A percentile compares a stretch with the other conserved stretches of the same genome.
phyloP scores from a whole-genome alignment of 2,329 filamentous ascomycete genomes.

The Aureobasidium zeae region DNA sequence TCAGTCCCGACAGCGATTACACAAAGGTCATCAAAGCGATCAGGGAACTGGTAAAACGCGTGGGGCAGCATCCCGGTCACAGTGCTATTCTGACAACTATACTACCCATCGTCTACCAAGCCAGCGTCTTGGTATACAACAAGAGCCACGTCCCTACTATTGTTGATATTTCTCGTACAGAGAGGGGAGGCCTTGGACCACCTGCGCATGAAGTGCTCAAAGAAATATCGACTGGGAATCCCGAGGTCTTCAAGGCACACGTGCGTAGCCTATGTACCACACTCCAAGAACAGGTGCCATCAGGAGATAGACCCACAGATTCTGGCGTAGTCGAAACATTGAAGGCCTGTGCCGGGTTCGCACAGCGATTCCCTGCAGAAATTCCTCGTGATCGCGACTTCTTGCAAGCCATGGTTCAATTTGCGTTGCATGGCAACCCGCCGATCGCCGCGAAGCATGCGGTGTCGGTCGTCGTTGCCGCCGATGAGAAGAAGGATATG shows the following conservation, averaged over 20 bases:
- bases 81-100: conserved; percentile 67
- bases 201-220: conserved; percentile 83
- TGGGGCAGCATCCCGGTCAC: conserved; percentile 57
- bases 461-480: conserved; percentile 76
- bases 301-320: conserved; percentile 57
- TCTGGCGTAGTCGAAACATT: conserved; percentile 74
- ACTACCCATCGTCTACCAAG: conserved; percentile 71
- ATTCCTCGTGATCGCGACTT: conserved; percentile 76
- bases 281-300: conserved; percentile 71
- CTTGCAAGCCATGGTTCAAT: conserved; percentile 68
- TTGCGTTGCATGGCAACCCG: conserved; percentile 72
- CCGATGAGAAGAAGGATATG: conserved; percentile 68
- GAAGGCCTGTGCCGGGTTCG: conserved; percentile 88
- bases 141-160: conserved; percentile 86
- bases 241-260: conserved; percentile 85
- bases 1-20: conserved; percentile 80
- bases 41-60: conserved; percentile 76
- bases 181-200: conserved; percentile 59
- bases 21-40: conserved; percentile 83
- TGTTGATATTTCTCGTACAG: conserved; percentile 75
- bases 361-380: conserved; percentile 74
- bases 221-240: conserved; percentile 82
- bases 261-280: conserved; percentile 85
- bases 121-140: conserved; percentile 81
- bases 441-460: conserved; percentile 86